Conservation (phyloP, 2,329 filamentous ascomycete genomes). For the Claviceps arundinis region DNA sequence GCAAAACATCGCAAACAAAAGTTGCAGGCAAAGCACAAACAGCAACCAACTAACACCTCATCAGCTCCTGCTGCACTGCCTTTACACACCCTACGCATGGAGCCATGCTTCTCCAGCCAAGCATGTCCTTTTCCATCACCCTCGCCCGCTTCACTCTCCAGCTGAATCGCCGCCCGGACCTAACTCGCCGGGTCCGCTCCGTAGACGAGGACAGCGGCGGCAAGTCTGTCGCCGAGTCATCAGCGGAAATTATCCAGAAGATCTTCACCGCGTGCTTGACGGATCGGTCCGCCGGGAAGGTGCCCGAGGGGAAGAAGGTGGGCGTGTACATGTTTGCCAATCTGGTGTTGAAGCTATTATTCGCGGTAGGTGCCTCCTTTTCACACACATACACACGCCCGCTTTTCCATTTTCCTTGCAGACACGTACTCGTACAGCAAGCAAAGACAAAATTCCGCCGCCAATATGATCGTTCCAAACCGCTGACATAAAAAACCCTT, state of each 20-base stretch:
- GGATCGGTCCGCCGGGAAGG: slow-evolving; percentile 56
- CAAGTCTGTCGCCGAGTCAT: slow-evolving; percentile 71
- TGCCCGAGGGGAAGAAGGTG: slow-evolving; percentile 70
- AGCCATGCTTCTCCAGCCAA: slow-evolving; percentile 67
- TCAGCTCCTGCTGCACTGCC: slow-evolving; percentile 68
- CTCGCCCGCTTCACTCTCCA: slow-evolving; percentile 74
- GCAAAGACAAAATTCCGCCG: background rate
- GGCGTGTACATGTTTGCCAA: slow-evolving; percentile 91
- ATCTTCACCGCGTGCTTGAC: slow-evolving; percentile 84
- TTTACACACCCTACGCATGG: slow-evolving; percentile 70
- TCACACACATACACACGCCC: background rate
- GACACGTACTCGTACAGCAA: background rate
- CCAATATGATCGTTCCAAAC: background rate
- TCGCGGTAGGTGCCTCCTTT: slow-evolving; percentile 44
- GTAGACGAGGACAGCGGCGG: slow-evolving; percentile 51
- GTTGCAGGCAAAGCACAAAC: background rate
- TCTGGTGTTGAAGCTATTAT: slow-evolving; percentile 75
- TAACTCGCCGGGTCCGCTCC: slow-evolving; percentile 53
- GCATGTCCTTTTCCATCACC: slow-evolving; percentile 67
- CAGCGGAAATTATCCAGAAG: slow-evolving; percentile 78
- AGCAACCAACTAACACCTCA: background rate
- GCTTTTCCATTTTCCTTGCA: background rate
- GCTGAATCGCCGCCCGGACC: slow-evolving; percentile 65
- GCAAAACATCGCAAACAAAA: too few relatives aligned
- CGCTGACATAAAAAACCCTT: background rate